A percentile compares a stretch with the other conserved stretches of the same genome.
Conservation (phyloP, 2,329 filamentous ascomycete species). For the Sclerotinia borealis region DNA sequence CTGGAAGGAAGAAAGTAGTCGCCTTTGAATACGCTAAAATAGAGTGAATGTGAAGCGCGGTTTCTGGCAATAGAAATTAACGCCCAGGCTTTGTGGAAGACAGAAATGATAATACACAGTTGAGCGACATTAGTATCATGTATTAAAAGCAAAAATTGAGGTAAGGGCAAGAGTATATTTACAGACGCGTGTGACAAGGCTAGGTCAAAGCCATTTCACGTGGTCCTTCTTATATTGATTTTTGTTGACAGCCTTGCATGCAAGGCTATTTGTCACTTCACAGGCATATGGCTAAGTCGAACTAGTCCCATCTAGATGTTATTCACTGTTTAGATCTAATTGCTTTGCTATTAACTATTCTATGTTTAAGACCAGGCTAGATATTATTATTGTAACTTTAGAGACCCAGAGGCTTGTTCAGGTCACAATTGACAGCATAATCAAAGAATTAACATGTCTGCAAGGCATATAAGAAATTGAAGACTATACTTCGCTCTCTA, state of each 20-base stretch:
- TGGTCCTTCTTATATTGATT: slow-evolving; percentile 6
- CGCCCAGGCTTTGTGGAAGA: neutral
- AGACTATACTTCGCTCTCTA: slow-evolving; percentile 6
- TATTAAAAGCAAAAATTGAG: neutral
- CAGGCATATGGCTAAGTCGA: too few species aligned
- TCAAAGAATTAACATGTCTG: too few species aligned
- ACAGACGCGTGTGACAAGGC: slow-evolving; percentile 11
- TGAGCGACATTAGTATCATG: neutral
- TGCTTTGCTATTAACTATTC: neutral
- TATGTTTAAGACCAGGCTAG: neutral
- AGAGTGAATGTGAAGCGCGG: neutral
- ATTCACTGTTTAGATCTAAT: neutral
- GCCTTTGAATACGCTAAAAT: neutral
- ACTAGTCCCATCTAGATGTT: neutral
- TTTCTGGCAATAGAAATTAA: neutral
- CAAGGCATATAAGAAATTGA: neutral
- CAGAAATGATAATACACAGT: neutral
- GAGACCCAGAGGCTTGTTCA: neutral
- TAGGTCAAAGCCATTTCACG: neutral
- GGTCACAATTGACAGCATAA: neutral
- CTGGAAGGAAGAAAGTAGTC: neutral
- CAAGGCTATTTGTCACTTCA: neutral
- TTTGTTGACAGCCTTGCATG: neutral
- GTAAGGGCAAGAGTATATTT: neutral
- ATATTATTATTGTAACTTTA: neutral